Evolutionary conservation across 2,329 filamentous ascomycete genomes (phyloP).

Genomic region (Paraphaeosphaeria sporulosa): DNA sequence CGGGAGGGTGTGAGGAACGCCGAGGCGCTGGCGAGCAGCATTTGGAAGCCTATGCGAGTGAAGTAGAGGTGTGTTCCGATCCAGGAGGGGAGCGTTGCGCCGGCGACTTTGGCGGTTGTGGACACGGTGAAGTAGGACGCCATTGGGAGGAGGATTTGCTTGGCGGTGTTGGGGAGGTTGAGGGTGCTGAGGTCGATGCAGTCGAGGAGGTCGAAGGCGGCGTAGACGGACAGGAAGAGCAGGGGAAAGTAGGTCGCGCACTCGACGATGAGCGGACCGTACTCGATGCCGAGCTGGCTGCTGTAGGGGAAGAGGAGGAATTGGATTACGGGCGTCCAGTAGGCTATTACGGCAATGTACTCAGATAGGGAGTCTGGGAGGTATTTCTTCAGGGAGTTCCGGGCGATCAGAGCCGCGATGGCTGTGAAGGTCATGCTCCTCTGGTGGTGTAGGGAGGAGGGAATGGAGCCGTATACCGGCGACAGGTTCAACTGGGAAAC

Average conservation of each 20-base stretch:
- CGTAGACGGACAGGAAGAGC: slow-evolving; percentile 50
- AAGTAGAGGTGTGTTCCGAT: slow-evolving; percentile 70
- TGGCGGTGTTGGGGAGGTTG: slow-evolving; percentile 64
- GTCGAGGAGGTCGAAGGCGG: slow-evolving; percentile 64
- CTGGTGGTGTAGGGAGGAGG: slow-evolving; percentile 75
- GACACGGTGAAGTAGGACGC: slow-evolving; percentile 72
- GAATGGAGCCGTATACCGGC: slow-evolving; percentile 87
- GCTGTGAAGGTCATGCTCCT: slow-evolving; percentile 70
- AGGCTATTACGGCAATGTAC: slow-evolving; percentile 75
- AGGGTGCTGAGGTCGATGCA: slow-evolving; percentile 64
- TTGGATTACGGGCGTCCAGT: slow-evolving; percentile 77
- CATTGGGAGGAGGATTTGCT: slow-evolving; percentile 71
- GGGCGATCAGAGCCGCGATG: slow-evolving; percentile 75
- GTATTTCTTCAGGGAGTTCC: slow-evolving; percentile 63
- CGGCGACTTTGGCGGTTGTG: slow-evolving; percentile 52
- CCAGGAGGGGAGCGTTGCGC: slow-evolving; percentile 53
- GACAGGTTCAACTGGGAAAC: slow-evolving; percentile 79
- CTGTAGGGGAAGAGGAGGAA: slow-evolving; percentile 74
- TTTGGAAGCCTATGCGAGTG: slow-evolving; percentile 75
- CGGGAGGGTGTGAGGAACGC: slow-evolving; percentile 73
- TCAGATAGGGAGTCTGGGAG: slow-evolving; percentile 56
- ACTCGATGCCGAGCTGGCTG: slow-evolving; percentile 68
- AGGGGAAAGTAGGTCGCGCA: slow-evolving; percentile 70
- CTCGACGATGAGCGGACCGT: slow-evolving; percentile 81
- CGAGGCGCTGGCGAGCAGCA: slow-evolving; percentile 71